Evolutionary conservation across 2,329 filamentous ascomycete species (phyloP).

Genomic region (Aspergillus calidoustus): DNA sequence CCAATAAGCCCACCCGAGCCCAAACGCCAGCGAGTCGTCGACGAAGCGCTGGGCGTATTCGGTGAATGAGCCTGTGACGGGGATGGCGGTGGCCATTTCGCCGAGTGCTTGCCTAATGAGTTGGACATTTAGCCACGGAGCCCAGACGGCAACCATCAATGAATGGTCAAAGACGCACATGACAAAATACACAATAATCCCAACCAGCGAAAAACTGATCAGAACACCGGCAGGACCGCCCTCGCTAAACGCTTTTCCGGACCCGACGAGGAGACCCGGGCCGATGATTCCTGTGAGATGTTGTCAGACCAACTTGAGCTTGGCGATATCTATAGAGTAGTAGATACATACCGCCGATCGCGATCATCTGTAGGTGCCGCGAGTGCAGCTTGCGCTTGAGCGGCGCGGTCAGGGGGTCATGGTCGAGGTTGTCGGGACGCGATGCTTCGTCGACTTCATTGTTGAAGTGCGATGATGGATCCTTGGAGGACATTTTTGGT

Average conservation of each 20-base stretch:
- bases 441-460: slow-evolving; percentile 8
- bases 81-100: slow-evolving; percentile 78
- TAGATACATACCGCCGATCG: slow-evolving; percentile 21
- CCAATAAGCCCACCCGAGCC: slow-evolving; percentile 82
- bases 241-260: slow-evolving; percentile 64
- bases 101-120: slow-evolving; percentile 44
- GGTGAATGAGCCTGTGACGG: slow-evolving; percentile 75
- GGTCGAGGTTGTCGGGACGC: neutral
- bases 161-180: slow-evolving; percentile 55
- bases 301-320: neutral
- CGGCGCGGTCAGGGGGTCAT: slow-evolving; percentile 12
- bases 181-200: slow-evolving; percentile 73
- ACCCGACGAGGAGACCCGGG: slow-evolving; percentile 72
- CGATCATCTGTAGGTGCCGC: slow-evolving; percentile 31
- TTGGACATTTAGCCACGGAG: neutral
- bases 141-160: neutral
- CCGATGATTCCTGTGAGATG: slow-evolving; percentile 64
- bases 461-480: neutral
- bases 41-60: slow-evolving; percentile 79
- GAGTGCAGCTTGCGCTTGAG: slow-evolving; percentile 30
- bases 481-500: neutral
- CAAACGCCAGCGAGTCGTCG: slow-evolving; percentile 70
- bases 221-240: slow-evolving; percentile 69
- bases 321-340: too few relatives aligned
- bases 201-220: slow-evolving; percentile 70